Evolutionary conservation across 306 rosid genomes (phyloP), one percentile per base, ranked within the genome.

Genomic region (Crotalaria pallida): DNA sequence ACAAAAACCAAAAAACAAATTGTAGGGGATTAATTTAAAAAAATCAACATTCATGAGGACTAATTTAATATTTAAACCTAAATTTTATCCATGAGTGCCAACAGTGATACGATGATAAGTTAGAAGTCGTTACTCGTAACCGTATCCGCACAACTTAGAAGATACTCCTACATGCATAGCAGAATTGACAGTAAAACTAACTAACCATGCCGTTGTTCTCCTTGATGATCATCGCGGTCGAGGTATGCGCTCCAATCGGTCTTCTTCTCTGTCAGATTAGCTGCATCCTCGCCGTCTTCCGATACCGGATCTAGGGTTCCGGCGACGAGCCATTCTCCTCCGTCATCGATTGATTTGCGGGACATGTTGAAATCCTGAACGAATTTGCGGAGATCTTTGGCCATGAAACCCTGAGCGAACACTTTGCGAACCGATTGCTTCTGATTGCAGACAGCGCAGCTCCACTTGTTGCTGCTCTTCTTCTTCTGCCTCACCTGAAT

Each of bases 341-440:
- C 81, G 3, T 87, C 86, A 1, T 87, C 86, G 22, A 67, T 19
- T 9, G 61, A 67, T 1, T 87, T 83, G 38, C 90, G 86, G 10
- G 91, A 81, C 89, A 87, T 85, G 67, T 94, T 94, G 95, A 88
- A 88, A 58, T 64, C 70, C 88, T 94, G 98, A 51, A 88, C 96
- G 62, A 94, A 90, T 27, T 45, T 38, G 12, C 96, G 95, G 34
- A 94, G 72, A 56, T 90, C 95, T 47, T 72, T 84, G 38, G 95
- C 97, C 76, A 87, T 61, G 58, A 84, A 77, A 33, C 90, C 92
- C 60, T 86, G 87, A 55, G 95, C 90, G 64, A 94, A 94, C 64
- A 94, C 86, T 77, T 79, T 91, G 33, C 78, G 87, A 17, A 91
- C 36, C 0, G 95, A 90, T 70, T 94, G 98, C 49, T 84, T 90